Evolutionary conservation across 2,329 filamentous ascomycete genomes (phyloP).

Genomic region (Aspergillus sp.): DNA sequence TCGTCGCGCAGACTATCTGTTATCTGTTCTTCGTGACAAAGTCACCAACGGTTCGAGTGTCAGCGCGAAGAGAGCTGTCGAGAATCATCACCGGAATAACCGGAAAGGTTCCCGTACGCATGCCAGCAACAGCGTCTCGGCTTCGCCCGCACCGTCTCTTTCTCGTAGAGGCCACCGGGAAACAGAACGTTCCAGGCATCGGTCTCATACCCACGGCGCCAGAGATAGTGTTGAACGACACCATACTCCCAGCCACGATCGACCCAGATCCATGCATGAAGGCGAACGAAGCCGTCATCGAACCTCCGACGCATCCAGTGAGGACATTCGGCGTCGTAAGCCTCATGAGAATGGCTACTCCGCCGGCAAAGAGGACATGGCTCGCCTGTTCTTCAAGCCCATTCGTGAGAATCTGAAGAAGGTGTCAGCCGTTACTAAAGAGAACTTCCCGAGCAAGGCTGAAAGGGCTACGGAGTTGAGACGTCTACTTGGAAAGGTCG

Average conservation of each 20-base stretch:
- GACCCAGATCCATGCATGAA: slow-evolving; percentile 38
- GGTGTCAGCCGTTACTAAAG: slow-evolving; percentile 49
- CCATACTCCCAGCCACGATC: slow-evolving; percentile 45
- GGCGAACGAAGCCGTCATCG: slow-evolving; percentile 36
- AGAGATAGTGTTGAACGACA: slow-evolving; percentile 47
- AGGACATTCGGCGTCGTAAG: slow-evolving; percentile 39
- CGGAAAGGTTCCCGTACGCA: slow-evolving; percentile 62
- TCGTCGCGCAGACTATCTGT: slow-evolving; percentile 87
- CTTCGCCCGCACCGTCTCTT: slow-evolving; percentile 47
- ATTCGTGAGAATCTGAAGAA: slow-evolving; percentile 46
- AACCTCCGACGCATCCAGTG: slow-evolving; percentile 35
- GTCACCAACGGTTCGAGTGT: slow-evolving; percentile 64
- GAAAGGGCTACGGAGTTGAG: slow-evolving; percentile 48
- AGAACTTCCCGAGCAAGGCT: slow-evolving; percentile 46
- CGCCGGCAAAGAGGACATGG: slow-evolving; percentile 40
- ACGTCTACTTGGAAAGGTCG: slow-evolving; percentile 47
- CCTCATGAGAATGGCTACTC: slow-evolving; percentile 40
- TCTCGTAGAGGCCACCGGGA: slow-evolving; percentile 47
- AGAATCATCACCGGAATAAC: slow-evolving; percentile 93
- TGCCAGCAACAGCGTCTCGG: slow-evolving; percentile 44
- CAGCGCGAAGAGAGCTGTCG: slow-evolving; percentile 74
- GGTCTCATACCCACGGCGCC: slow-evolving; percentile 42
- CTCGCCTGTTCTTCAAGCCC: slow-evolving; percentile 49
- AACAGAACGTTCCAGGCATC: slow-evolving; percentile 43
- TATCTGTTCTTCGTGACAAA: slow-evolving; percentile 92